Conservation (phyloP, 106 monocot genomes). For the Amphibolis antarctica region DNA sequence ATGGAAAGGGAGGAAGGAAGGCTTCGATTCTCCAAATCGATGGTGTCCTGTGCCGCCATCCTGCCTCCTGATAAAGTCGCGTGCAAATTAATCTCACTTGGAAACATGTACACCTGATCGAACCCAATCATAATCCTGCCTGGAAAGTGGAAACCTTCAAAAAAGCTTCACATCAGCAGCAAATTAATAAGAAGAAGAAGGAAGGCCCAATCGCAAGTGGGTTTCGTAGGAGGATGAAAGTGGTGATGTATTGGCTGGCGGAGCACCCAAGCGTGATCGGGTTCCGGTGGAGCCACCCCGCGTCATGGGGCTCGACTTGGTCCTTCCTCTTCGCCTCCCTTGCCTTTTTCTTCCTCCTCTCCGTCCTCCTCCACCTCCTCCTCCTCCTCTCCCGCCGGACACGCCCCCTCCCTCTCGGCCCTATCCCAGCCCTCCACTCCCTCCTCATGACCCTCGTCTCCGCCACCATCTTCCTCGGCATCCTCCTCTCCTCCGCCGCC, state of each 20-base stretch:
- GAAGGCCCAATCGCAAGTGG: no score
- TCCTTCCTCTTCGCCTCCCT: conserved; percentile 65
- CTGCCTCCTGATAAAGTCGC: no score
- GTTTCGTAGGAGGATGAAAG: no score
- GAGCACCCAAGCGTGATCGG: conserved; percentile 86
- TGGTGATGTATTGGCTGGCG: conserved; percentile 51
- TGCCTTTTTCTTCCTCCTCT: conserved; percentile 33
- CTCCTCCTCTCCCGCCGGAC: conserved; percentile 26
- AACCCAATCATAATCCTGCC: no score
- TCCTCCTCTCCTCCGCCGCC: conserved; percentile 50
- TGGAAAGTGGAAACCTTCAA: no score
- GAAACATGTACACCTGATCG: no score
- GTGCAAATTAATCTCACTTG: no score
- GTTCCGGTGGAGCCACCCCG: conserved; percentile 80
- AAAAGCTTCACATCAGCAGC: no score
- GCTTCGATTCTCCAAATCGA: no score
- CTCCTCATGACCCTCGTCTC: conserved; percentile 53
- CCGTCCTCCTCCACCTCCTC: conserved; percentile 38
- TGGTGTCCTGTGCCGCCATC: no score
- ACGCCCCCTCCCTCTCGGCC: conserved; percentile 72
- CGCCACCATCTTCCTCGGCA: conserved; percentile 62
- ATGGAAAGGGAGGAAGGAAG: no score
- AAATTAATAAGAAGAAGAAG: no score
- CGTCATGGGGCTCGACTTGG: conserved; percentile 77
- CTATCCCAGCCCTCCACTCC: conserved; percentile 75